Conservation (phyloP, 2,329 filamentous ascomycete species). For the Pseudogymnoascus sp. region DNA sequence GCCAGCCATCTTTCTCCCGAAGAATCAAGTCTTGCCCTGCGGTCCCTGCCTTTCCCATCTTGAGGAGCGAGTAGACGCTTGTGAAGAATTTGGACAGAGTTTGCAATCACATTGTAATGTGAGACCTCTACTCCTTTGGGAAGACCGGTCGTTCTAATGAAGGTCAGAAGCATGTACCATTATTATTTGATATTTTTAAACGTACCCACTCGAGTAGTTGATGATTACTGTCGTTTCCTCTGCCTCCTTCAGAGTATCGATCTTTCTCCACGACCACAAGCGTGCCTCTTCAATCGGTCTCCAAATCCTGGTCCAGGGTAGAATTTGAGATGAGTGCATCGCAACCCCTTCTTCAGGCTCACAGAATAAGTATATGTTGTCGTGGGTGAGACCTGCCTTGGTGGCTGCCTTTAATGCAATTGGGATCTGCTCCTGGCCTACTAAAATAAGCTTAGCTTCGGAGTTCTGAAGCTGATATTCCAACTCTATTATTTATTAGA, state of each 20-base stretch:
- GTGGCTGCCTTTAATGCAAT: neutral
- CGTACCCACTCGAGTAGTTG: conserved; percentile 8
- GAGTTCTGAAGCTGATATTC: conserved; percentile 5
- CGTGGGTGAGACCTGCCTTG: neutral
- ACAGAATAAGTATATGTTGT: neutral
- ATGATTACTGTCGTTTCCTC: neutral
- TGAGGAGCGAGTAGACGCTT: conserved; percentile 1
- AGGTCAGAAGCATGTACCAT: neutral
- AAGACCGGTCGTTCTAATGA: conserved; percentile 49
- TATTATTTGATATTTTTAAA: neutral
- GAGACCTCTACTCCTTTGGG: conserved; percentile 76
- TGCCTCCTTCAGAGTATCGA: neutral
- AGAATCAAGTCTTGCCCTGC: conserved; percentile 45
- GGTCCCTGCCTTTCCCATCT: neutral
- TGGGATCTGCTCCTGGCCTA: neutral
- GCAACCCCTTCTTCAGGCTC: neutral
- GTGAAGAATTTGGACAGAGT: conserved; percentile 42
- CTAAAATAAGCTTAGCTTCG: neutral
- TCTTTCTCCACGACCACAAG: neutral
- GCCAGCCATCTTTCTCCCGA: conserved; percentile 9
- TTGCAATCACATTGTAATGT: conserved; percentile 66
- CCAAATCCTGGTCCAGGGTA: neutral
- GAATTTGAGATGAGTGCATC: neutral
- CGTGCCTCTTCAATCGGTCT: neutral
- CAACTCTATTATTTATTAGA: neutral